Percentiles rank a stretch among this genome's conserved stretches.
Evolutionary conservation across 495 filamentous ascomycete genomes (phyloP).

Genomic region (Apiosordaria backusii): DNA sequence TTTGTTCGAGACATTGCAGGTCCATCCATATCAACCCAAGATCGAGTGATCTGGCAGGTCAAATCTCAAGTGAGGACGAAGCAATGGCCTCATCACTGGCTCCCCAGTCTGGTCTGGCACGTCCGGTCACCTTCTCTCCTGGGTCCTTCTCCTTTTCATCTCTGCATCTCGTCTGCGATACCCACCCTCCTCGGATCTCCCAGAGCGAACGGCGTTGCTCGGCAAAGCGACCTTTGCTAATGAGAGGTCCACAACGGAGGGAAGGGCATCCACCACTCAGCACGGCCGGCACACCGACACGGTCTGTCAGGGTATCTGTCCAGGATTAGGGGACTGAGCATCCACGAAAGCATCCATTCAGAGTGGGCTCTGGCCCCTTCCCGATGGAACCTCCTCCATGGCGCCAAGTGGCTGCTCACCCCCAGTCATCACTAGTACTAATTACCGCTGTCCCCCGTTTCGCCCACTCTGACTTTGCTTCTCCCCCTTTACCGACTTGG

Average conservation of each 20-base stretch:
- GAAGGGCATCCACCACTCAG: conserved; percentile 24
- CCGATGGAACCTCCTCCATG: conserved; percentile 20
- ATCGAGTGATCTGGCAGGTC: neutral
- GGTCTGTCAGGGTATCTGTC: conserved; percentile 6
- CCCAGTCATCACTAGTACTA: conserved; percentile 22
- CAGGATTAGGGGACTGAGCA: conserved; percentile 13
- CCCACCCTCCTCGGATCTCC: conserved; percentile 3
- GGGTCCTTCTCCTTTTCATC: neutral
- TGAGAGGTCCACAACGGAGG: conserved; percentile 30
- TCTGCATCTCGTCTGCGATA: neutral
- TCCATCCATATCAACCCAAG: neutral
- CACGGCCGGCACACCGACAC: conserved; percentile 22
- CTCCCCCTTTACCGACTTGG: conserved; percentile 38
- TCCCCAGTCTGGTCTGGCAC: no score
- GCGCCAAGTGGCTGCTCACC: conserved; percentile 26
- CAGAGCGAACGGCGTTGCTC: conserved; percentile 12
- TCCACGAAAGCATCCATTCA: conserved; percentile 11
- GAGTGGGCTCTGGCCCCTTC: conserved; percentile 15
- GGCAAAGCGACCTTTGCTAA: conserved; percentile 20
- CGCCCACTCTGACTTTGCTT: conserved; percentile 21
- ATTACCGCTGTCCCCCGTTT: conserved; percentile 26
- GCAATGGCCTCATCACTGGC: neutral
- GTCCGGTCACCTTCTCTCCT: no score
- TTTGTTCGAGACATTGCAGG: neutral
- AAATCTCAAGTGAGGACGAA: no score